Evolutionary conservation across 169 alveolate genomes (phyloP).

Genomic region (Cryptosporidium sp.): DNA sequence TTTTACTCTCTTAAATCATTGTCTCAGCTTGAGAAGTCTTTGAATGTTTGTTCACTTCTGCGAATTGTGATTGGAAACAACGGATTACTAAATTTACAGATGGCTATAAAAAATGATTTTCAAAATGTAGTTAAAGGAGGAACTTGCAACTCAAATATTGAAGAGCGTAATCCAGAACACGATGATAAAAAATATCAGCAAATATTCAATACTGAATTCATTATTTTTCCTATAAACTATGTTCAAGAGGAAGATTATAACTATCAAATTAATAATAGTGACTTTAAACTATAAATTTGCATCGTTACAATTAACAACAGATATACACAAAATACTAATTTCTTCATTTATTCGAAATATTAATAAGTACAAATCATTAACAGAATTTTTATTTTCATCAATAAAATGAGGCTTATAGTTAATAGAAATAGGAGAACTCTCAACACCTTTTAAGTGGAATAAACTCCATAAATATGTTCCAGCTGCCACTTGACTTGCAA

Average conservation of each 20-base stretch:
- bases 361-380: conserved; percentile 34
- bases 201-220: conserved; percentile 37
- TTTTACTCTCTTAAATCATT: conserved; percentile 37
- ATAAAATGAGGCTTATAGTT: conserved; percentile 42
- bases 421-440: conserved; percentile 19
- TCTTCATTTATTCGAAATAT: conserved; percentile 24
- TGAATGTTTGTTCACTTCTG: conserved; percentile 39
- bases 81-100: conserved; percentile 38
- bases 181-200: background rate
- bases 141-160: background rate
- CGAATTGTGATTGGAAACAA: conserved; percentile 24
- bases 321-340: conserved; percentile 15
- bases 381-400: conserved; percentile 26
- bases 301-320: conserved; percentile 34
- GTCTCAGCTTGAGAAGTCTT: conserved; percentile 48
- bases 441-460: conserved; percentile 43
- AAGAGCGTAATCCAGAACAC: background rate
- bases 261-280: background rate
- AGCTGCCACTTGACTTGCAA: conserved; percentile 28
- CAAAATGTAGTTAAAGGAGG: background rate
- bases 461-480: conserved; percentile 49
- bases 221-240: conserved; percentile 40
- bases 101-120: conserved; percentile 46
- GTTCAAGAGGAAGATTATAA: background rate
- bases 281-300: conserved; percentile 39